Percentiles rank a stretch among this genome's conserved stretches.
Evolutionary conservation across 1,139 yeast species (phyloP).

Genomic region (Cylindricascospora bacillispora): DNA sequence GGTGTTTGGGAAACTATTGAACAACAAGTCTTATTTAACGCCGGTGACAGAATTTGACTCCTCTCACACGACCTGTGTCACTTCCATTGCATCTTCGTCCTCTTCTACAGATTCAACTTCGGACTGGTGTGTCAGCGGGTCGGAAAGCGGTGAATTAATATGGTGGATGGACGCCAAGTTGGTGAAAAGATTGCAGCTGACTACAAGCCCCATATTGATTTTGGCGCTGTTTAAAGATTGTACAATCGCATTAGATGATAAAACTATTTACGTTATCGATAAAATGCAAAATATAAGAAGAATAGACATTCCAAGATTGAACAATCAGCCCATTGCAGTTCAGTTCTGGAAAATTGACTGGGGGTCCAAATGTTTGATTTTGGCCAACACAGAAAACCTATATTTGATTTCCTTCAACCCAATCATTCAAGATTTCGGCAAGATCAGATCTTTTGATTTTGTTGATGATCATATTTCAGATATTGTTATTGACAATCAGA

Average conservation of each 20-base stretch:
- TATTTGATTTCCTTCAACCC: conserved; percentile 22
- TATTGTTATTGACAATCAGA: conserved; percentile 24
- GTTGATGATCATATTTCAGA: conserved; percentile 34
- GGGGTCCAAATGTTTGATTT: conserved; percentile 31
- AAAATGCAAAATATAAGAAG: conserved; percentile 10
- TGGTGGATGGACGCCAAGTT: conserved; percentile 29
- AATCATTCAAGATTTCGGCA: conserved; percentile 17
- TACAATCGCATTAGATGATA: conserved; percentile 21
- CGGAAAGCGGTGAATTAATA: conserved; percentile 29
- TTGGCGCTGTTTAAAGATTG: conserved; percentile 17
- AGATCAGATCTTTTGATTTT: conserved; percentile 13
- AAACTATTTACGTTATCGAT: conserved; percentile 15
- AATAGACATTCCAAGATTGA: conserved; percentile 10
- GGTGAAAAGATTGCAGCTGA: conserved; percentile 11
- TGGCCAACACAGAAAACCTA: conserved; percentile 18
- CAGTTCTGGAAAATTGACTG: conserved; percentile 37
- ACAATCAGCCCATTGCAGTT: conserved; percentile 4
- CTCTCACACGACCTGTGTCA: conserved; percentile 27
- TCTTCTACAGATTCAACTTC: conserved; percentile 14
- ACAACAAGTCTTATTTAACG: conserved; percentile 27
- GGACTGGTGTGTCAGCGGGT: conserved; percentile 31
- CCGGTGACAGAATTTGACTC: conserved; percentile 28
- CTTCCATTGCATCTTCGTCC: conserved; percentile 24
- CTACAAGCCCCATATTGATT: conserved; percentile 15
- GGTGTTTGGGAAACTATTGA: conserved; percentile 29